A percentile compares a stretch with the other conserved stretches of the same genome.
Conservation (phyloP, 768 basidiomycete species). For the Rubroboletus satanas region DNA sequence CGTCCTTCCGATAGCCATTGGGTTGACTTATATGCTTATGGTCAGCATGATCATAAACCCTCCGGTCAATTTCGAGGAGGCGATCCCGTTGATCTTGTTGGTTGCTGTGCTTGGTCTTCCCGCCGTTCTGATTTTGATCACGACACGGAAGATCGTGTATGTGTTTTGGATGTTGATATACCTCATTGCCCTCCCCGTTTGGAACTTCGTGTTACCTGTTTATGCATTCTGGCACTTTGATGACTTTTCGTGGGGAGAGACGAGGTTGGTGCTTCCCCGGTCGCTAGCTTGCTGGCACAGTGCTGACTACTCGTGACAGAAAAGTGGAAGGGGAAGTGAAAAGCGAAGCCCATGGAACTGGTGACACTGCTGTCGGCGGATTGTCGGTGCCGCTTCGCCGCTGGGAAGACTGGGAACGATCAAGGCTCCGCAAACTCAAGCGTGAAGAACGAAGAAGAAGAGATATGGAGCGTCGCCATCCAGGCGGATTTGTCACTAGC, state of each 20-base stretch:
- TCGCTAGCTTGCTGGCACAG: not conserved
- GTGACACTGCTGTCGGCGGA: conserved; percentile 48
- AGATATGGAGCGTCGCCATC: conserved; percentile 79
- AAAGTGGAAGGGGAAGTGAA: conserved; percentile 93
- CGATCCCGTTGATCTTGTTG: conserved; percentile 89
- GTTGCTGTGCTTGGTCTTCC: conserved; percentile 91
- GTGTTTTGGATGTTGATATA: conserved; percentile 98
- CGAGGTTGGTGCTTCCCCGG: conserved; percentile 55
- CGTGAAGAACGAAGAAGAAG: conserved; percentile 79
- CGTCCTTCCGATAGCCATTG: conserved; percentile 91
- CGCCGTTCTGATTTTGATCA: conserved; percentile 86
- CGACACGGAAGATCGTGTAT: conserved; percentile 92
- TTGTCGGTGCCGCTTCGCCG: conserved; percentile 84
- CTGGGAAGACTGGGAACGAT: conserved; percentile 99
- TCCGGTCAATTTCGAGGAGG: conserved; percentile 82
- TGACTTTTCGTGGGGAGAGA: conserved; percentile 99
- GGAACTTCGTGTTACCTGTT: conserved; percentile 92
- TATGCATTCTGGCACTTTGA: conserved; percentile 99
- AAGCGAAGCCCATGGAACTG: conserved; percentile 71
- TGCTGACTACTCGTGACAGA: conserved; percentile 40
- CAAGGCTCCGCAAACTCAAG: conserved; percentile 83
- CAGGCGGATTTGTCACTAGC: conserved; percentile 58
- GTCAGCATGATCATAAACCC: conserved; percentile 76
- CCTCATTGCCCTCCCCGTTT: conserved; percentile 86
- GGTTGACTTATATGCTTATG: conserved; percentile 84